Evolutionary conservation across 2,329 filamentous ascomycete species (phyloP), one percentile per base, ranked within the genome.

Genomic region (Aureobasidium sp.): DNA sequence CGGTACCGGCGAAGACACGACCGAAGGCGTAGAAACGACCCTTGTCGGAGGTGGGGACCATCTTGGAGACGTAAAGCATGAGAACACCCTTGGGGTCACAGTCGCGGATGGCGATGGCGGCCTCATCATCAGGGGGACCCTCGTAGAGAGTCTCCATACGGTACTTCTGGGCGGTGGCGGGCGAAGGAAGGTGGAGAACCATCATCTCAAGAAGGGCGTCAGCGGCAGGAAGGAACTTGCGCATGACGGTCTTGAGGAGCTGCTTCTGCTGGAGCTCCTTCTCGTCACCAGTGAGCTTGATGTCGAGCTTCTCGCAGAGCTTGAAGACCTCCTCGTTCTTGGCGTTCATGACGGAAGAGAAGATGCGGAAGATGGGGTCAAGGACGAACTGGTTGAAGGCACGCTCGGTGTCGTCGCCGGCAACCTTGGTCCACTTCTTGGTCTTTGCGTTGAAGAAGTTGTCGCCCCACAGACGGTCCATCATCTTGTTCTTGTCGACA

Each of bases 11-110:
- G 85, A 97, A 99, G 81, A 99, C 94, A 95, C 94, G 94, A 81
- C 94, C 94, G 82, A 99, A 99, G 78, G 94, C 94, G 83, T 96
- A 99, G 90, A 99, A 99, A 81, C 94, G 93, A 80, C 94, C 94
- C 88, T 96, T 97, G 76, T 99, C 94, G 72, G 91, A 95, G 70
- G 94, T 99, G 73, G 94, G 94, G 74, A 99, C 94, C 94, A 99
- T 99, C 90, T 99, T 99, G 79, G 94, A 99, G 78, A 99, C 92
- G 89, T 99, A 99, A 70, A 97, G 84, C 94, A 99, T 99, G 79
- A 99, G 94, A 73, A 93, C 90, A 77, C 85, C 94, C 84, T 96
- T 95, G 79, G 93, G 84, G 78, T 99, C 90, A 78, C 94, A 97
- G 84, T 97, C 91, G 73, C 92, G 92, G 85, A 99, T 96, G 85